Percentiles rank a stretch among this genome's conserved stretches.
Evolutionary conservation across 768 basidiomycete species (phyloP).

Genomic region (Lactifluus volemus): DNA sequence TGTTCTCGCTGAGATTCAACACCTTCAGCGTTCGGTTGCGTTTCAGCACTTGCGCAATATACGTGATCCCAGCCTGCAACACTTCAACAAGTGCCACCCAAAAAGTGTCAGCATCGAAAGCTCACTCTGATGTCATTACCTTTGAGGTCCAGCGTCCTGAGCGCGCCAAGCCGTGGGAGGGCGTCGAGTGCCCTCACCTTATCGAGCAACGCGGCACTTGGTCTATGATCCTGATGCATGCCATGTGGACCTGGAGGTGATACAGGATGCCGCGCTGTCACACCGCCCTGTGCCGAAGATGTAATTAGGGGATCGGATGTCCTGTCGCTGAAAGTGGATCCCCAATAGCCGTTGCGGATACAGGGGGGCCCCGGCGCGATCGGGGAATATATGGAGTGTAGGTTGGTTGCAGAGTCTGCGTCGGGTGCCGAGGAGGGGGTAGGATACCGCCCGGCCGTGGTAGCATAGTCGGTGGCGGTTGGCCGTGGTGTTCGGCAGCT

Average conservation of each 20-base stretch:
- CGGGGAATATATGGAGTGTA: slow-evolving; percentile 81
- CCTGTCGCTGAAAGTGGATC: slow-evolving; percentile 35
- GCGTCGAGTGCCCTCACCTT: slow-evolving; percentile 87
- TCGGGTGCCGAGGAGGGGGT: slow-evolving; percentile 44
- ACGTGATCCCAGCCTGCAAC: slow-evolving; percentile 62
- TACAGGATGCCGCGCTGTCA: slow-evolving; percentile 38
- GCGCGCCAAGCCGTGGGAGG: slow-evolving; percentile 73
- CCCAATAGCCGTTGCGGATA: slow-evolving; percentile 21
- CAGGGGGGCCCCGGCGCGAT: slow-evolving; percentile 37
- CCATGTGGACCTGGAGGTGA: slow-evolving; percentile 18
- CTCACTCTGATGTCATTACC: slow-evolving; percentile 88
- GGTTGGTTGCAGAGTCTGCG: slow-evolving; percentile 52
- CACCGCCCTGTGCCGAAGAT: slow-evolving; percentile 37
- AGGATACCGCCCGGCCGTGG: slow-evolving; percentile 33
- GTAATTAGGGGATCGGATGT: slow-evolving; percentile 61
- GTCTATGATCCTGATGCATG: slow-evolving; percentile 31
- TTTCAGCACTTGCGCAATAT: slow-evolving; percentile 92
- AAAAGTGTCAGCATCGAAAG: slow-evolving; percentile 11
- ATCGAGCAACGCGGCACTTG: slow-evolving; percentile 72
- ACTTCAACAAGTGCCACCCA: background rate
- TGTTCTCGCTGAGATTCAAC: slow-evolving; percentile 90
- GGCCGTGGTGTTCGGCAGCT: slow-evolving; percentile 27
- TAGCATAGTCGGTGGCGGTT: slow-evolving; percentile 28
- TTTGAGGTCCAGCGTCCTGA: slow-evolving; percentile 84
- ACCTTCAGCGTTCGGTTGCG: slow-evolving; percentile 93